A percentile compares a stretch with the other conserved stretches of the same genome.
These are phyloP conservation scores for Leptographium lundbergii DNA, from an alignment of 2,329 filamentous ascomycete species.

Conservation along the genomic window DNA sequence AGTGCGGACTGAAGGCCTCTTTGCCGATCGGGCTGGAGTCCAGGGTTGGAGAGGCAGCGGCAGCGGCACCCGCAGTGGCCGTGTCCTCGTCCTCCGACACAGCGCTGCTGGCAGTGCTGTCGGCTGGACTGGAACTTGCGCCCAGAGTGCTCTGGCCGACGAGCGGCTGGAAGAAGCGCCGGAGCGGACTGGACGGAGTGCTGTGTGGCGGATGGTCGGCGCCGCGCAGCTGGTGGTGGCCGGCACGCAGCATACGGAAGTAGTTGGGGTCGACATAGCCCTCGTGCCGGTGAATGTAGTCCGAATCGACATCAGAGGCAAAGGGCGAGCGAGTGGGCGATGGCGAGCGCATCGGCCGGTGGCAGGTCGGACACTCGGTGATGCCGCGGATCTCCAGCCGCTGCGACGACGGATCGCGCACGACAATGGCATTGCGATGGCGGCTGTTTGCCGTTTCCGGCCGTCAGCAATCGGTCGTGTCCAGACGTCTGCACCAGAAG, in stretches of 20 bases:
- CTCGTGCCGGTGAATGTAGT: constrained; percentile 28
- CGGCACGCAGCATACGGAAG: constrained; percentile 76
- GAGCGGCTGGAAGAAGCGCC: constrained; percentile 36
- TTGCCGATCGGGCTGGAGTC: constrained; percentile 58
- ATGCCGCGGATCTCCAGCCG: constrained; percentile 71
- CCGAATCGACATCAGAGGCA: constrained; percentile 18
- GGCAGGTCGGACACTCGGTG: constrained; percentile 82
- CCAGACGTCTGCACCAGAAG: constrained; percentile 15
- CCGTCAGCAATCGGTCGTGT: neutral
- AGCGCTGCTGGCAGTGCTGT: constrained; percentile 1
- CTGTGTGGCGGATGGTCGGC: constrained; percentile 30
- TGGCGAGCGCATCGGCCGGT: constrained; percentile 49
- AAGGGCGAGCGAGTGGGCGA: constrained; percentile 36
- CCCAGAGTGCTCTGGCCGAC: neutral
- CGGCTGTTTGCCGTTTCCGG: constrained; percentile 42
- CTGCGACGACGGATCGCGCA: constrained; percentile 74
- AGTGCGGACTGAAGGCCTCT: constrained; percentile 80
- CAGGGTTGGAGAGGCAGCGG: neutral
- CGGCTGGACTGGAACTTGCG: neutral
- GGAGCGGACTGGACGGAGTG: constrained; percentile 26
- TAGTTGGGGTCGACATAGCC: constrained; percentile 84
- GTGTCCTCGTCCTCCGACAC: constrained; percentile 12
- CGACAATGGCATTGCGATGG: constrained; percentile 82
- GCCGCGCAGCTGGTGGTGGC: constrained; percentile 19
- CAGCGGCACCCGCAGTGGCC: neutral